Percentiles rank a stretch among this genome's conserved stretches.
These are phyloP conservation scores for Plasmodium relictum DNA, from an alignment of 169 alveolate species.

Conservation along the genomic window DNA sequence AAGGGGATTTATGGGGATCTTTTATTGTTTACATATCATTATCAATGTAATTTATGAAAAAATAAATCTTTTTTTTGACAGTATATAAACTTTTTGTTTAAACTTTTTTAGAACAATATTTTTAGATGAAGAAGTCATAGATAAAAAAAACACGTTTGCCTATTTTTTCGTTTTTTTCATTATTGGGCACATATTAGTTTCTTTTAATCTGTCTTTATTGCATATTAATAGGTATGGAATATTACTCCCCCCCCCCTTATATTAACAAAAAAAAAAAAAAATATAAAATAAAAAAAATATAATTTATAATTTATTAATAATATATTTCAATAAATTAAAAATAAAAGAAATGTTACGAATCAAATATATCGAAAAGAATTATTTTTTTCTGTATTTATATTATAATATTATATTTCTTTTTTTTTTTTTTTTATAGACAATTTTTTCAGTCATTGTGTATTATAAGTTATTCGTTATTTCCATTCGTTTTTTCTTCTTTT, in stretches of 20 bases:
- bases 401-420: not conserved
- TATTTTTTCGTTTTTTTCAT: slow-evolving; percentile 46
- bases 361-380: too few species aligned
- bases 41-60: slow-evolving; percentile 34
- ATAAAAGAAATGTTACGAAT: too few species aligned
- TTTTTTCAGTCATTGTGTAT: slow-evolving; percentile 68
- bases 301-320: too few species aligned
- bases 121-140: slow-evolving; percentile 53
- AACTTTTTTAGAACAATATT: slow-evolving; percentile 26
- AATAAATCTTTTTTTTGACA: not conserved
- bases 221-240: slow-evolving; percentile 45
- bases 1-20: slow-evolving; percentile 77
- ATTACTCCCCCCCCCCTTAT: not conserved
- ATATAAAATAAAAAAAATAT: too few species aligned
- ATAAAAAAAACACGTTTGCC: slow-evolving; percentile 63
- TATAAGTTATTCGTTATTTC: slow-evolving; percentile 51
- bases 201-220: slow-evolving; percentile 66
- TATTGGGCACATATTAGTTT: slow-evolving; percentile 59
- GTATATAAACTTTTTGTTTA: not conserved
- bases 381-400: too few species aligned
- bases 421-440: slow-evolving; percentile 33
- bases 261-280: not conserved
- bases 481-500: slow-evolving; percentile 43
- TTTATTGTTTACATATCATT: slow-evolving; percentile 62
- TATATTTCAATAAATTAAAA: too few species aligned